phyloP scores from a whole-genome alignment of 352 stramenopile genomes.

The Phytophthora colocasiae region DNA sequence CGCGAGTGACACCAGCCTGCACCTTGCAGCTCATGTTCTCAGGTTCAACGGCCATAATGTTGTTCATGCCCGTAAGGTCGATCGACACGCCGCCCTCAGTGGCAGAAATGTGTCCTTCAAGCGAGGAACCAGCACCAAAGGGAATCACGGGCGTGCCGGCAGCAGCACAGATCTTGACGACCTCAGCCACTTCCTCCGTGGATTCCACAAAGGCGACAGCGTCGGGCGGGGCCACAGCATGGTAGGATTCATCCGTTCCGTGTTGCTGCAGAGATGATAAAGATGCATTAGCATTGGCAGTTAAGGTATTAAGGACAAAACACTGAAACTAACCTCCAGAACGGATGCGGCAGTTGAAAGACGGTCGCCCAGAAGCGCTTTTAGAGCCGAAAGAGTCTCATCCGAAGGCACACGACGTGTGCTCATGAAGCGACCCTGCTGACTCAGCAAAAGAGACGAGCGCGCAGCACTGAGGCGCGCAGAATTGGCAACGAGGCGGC shows the following conservation, averaged over 20 bases:
- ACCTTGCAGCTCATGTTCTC: constrained; percentile 93
- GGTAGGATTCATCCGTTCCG: constrained; percentile 92
- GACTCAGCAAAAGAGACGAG: constrained; percentile 23
- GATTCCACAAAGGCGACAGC: constrained; percentile 88
- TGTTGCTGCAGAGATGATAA: constrained; percentile 68
- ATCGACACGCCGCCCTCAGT: constrained; percentile 92
- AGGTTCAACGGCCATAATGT: constrained; percentile 65
- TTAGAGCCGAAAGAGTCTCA: constrained; percentile 54
- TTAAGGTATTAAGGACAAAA: not conserved
- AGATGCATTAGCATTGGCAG: not conserved
- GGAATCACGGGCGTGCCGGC: constrained; percentile 92
- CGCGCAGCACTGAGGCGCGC: constrained; percentile 18
- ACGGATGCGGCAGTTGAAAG: constrained; percentile 71
- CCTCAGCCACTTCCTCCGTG: constrained; percentile 88
- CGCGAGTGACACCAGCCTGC: constrained; percentile 94
- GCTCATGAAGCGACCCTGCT: constrained; percentile 32
- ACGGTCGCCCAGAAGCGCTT: constrained; percentile 70
- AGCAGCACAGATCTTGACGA: constrained; percentile 92
- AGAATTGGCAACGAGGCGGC: constrained; percentile 33
- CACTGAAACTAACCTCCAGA: constrained; percentile 48
- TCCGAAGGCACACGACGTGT: constrained; percentile 34
- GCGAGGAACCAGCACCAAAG: constrained; percentile 92
- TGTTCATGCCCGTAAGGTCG: constrained; percentile 89
- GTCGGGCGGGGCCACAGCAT: constrained; percentile 83
- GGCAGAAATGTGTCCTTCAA: constrained; percentile 97